A percentile compares a stretch with the other conserved stretches of the same genome.
Evolutionary conservation across 2,329 filamentous ascomycete genomes (phyloP).

Genomic region (Tolypocladium amazonense): DNA sequence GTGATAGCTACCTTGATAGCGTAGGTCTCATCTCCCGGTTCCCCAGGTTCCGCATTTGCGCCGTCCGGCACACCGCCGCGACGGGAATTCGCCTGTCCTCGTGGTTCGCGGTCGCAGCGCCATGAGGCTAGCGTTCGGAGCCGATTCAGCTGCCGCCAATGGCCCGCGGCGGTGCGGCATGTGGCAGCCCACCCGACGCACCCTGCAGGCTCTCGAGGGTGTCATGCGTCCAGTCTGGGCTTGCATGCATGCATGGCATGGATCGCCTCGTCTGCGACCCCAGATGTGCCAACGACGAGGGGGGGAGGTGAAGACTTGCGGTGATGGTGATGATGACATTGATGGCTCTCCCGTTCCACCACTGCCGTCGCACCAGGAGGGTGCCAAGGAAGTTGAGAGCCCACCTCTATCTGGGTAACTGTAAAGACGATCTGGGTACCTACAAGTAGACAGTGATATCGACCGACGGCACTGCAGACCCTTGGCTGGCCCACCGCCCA

Average conservation of each 20-base stretch:
- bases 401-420: background rate
- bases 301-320: background rate
- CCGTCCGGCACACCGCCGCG: background rate
- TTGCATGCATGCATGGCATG: conserved; percentile 1
- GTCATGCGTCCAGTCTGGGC: conserved; percentile 10
- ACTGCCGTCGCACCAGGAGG: background rate
- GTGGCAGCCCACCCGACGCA: conserved; percentile 4
- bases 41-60: too few relatives aligned
- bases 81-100: background rate
- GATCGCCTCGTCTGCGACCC: background rate
- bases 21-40: background rate
- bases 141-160: conserved; percentile 1
- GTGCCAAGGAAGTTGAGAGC: background rate
- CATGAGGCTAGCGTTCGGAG: background rate
- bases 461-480: background rate
- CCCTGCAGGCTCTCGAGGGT: background rate
- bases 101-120: background rate
- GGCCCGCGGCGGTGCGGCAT: background rate
- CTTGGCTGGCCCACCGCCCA: conserved; percentile 1
- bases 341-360: background rate
- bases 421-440: too few relatives aligned
- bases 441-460: too few relatives aligned
- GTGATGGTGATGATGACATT: background rate
- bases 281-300: background rate
- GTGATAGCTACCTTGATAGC: background rate